phyloP scores from a whole-genome alignment of 2,329 filamentous ascomycete genomes.

The Pyrenophora graminea region DNA sequence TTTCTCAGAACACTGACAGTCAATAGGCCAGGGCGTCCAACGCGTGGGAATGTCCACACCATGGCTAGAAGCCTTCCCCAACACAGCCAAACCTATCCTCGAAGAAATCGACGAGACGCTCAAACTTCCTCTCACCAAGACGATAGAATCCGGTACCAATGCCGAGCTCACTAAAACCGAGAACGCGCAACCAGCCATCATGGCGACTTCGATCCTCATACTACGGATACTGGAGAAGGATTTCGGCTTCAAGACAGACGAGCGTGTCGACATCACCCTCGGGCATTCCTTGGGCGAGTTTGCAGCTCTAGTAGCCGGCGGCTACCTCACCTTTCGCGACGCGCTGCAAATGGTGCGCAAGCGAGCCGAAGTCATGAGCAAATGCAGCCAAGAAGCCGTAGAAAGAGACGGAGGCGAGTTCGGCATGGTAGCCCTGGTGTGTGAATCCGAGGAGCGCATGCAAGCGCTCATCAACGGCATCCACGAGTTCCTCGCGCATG shows the following conservation, averaged over 20 bases:
- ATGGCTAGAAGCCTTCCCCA: conserved; percentile 85
- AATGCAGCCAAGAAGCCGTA: conserved; percentile 70
- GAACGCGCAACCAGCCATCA: conserved; percentile 92
- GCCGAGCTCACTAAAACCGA: conserved; percentile 76
- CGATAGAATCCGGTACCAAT: conserved; percentile 81
- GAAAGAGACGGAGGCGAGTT: conserved; percentile 76
- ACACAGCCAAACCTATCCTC: conserved; percentile 73
- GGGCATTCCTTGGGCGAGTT: conserved; percentile 95
- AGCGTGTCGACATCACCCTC: conserved; percentile 78
- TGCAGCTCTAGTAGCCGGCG: conserved; percentile 82
- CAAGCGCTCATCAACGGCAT: conserved; percentile 71
- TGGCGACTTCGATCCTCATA: conserved; percentile 91
- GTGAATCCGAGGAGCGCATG: conserved; percentile 75
- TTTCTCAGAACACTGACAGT: conserved; percentile 14
- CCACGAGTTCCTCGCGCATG: conserved; percentile 75
- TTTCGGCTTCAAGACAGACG: conserved; percentile 73
- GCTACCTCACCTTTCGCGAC: conserved; percentile 77
- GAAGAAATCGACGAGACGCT: conserved; percentile 83
- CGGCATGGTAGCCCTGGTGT: conserved; percentile 92
- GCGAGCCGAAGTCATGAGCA: conserved; percentile 81
- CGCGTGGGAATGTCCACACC: conserved; percentile 84
- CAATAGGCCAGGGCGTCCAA: conserved; percentile 81
- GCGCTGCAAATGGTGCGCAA: conserved; percentile 75
- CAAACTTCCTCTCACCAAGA: conserved; percentile 72
- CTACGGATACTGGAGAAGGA: conserved; percentile 83